These are phyloP conservation scores for Kodamaea laetipori DNA, from an alignment of 805 yeast genomes.

Conservation along the genomic window DNA sequence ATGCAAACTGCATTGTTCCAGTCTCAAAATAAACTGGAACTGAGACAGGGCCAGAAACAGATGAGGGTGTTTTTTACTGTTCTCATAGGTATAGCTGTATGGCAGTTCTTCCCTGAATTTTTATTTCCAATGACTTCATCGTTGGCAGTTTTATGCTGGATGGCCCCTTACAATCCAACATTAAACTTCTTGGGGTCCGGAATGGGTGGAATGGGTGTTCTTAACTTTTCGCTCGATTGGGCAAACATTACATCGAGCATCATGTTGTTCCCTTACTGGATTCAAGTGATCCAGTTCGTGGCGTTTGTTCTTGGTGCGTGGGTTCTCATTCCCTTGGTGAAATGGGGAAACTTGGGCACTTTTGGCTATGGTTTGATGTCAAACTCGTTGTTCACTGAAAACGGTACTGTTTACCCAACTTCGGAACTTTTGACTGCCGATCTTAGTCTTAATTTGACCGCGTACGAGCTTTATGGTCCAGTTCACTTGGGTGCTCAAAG, in stretches of 20 bases:
- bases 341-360: constrained; percentile 40
- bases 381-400: constrained; percentile 38
- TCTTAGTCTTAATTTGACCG: constrained; percentile 45
- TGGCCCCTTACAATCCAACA: constrained; percentile 44
- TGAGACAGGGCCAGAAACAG: constrained; percentile 23
- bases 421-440: constrained; percentile 41
- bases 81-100: constrained; percentile 35
- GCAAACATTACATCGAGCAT: constrained; percentile 53
- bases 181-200: constrained; percentile 54
- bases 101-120: constrained; percentile 55
- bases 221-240: constrained; percentile 54
- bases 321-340: constrained; percentile 49
- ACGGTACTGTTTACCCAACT: constrained; percentile 47
- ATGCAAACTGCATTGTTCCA: constrained; percentile 53
- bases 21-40: constrained; percentile 26
- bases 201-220: constrained; percentile 52
- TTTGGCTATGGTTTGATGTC: constrained; percentile 49
- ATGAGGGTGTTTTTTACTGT: constrained; percentile 43
- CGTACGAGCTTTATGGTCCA: constrained; percentile 48
- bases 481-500: constrained; percentile 51
- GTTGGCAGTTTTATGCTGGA: constrained; percentile 50
- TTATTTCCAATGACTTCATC: constrained; percentile 52
- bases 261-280: constrained; percentile 56
- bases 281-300: constrained; percentile 48
- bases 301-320: constrained; percentile 52